Base-by-base conservation (phyloP, 2,329 filamentous ascomycete species). In the Penicillium rolfsii region DNA sequence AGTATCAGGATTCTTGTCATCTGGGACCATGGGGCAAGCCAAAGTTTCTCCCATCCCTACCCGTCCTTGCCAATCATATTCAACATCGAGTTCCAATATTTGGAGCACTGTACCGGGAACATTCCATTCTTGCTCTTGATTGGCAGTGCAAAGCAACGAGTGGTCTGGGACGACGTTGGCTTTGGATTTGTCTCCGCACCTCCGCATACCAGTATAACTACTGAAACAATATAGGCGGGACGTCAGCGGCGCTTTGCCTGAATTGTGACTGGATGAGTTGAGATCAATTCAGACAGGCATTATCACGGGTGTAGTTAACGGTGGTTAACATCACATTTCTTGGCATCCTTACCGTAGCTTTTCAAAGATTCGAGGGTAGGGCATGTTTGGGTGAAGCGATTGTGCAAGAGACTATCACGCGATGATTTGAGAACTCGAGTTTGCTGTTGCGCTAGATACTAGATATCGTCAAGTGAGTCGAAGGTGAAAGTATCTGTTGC, bases 261-360 rank as follows among this genome's bases (percentile, higher is more conserved):
- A 90, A 97, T 26, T 93, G 81, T 9, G 89, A 84, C n/a, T 80
- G 70, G 0, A 89, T 88, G n/a, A 97, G 80, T 67, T 81, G 14
- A 86, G 83, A 8, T 3, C 7, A 40, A 64, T 81, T 82, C 60
- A 82, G 81, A 92, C 92, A 97, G 14, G 70, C 74, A 33, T 81
- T 81, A 54, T 83, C 83, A 30, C 55, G 84, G 81, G 64, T 89
- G 86, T 1, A 93, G 67, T 91, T 91, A 97, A 67, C 90, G 93
- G 73, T 8, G 95, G 16, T 28, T 24, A 19, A 48, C 7, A 28
- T 24, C 4, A 5, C 24, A 14, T n/a, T 24, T n/a, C 24, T 28
- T 30, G 24, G 26, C 24, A n/a, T 46, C 16, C 3, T 19, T 12
- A 26, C 3, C 28, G 24, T 16, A 12, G 22, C 12, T 2, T 43